A percentile compares a stretch with the other conserved stretches of the same genome.
phyloP scores from a whole-genome alignment of 2,329 filamentous ascomycete genomes.

The Alternaria arborescens region DNA sequence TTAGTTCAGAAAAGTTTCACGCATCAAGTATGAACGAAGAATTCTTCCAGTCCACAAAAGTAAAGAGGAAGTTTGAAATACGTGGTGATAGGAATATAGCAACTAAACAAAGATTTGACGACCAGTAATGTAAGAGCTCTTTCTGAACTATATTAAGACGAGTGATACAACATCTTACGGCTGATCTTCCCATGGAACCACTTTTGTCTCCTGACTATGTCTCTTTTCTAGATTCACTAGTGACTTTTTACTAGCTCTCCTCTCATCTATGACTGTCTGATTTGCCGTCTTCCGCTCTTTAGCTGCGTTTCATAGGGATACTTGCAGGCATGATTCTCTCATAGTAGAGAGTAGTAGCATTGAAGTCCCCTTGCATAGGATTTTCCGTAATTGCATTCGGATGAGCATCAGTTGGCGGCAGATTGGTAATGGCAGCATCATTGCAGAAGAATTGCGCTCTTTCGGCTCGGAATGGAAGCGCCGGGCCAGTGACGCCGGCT shows the following conservation, averaged over 20 bases:
- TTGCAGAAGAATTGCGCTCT: background rate
- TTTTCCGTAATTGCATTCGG: background rate
- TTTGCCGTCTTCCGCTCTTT: too few species aligned
- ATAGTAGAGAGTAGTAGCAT: conserved; percentile 1
- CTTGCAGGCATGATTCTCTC: background rate
- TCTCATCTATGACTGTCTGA: background rate
- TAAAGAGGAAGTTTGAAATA: background rate
- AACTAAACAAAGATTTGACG: background rate
- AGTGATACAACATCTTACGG: background rate
- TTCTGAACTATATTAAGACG: background rate
- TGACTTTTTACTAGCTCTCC: background rate
- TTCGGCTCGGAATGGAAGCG: background rate
- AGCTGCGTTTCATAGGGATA: background rate
- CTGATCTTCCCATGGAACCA: background rate
- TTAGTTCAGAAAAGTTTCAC: too few species aligned
- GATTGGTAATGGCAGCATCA: background rate
- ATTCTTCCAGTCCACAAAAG: background rate
- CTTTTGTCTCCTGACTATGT: background rate
- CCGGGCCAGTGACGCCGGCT: background rate
- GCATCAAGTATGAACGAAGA: too few species aligned
- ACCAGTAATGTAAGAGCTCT: background rate
- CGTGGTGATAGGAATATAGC: background rate
- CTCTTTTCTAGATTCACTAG: background rate
- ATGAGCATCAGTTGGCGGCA: background rate
- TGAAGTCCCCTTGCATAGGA: background rate